phyloP scores from a whole-genome alignment of 2,329 filamentous ascomycete genomes.

The Claviceps paspali region DNA sequence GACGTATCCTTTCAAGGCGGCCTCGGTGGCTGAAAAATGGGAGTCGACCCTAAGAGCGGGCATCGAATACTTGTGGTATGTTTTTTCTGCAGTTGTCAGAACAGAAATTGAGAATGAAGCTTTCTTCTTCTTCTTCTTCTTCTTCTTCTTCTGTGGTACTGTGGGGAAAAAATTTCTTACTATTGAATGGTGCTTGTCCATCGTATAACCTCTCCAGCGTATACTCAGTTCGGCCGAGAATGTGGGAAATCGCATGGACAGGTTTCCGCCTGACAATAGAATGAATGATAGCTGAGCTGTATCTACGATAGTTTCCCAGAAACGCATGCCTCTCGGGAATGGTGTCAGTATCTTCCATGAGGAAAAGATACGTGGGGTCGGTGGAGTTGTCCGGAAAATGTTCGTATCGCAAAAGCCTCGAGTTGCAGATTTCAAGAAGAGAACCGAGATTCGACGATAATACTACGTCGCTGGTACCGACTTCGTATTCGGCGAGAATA shows the following conservation, averaged over 20 bases:
- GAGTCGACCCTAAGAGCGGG: constrained; percentile 71
- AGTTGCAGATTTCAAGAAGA: constrained; percentile 69
- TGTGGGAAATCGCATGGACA: constrained; percentile 73
- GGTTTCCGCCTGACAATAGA: constrained; percentile 68
- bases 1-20: constrained; percentile 73
- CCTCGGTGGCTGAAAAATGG: constrained; percentile 78
- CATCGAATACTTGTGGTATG: constrained; percentile 53
- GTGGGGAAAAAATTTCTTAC: constrained; percentile 28
- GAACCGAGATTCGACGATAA: constrained; percentile 51
- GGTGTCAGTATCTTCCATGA: constrained; percentile 90
- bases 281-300: constrained; percentile 78
- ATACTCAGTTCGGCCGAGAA: constrained; percentile 63
- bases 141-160: too few species aligned
- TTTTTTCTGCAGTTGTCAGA: constrained; percentile 25
- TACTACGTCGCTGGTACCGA: constrained; percentile 48
- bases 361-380: constrained; percentile 64
- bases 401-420: constrained; percentile 77
- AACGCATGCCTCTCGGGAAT: constrained; percentile 89
- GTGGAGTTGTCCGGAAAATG: constrained; percentile 67
- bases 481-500: constrained; percentile 55
- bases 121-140: too few species aligned
- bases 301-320: constrained; percentile 85
- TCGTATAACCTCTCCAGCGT: constrained; percentile 64
- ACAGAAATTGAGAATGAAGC: too few species aligned
- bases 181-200: constrained; percentile 49